A percentile compares a stretch with the other conserved stretches of the same genome.
These are phyloP conservation scores for Murraya koenigii DNA, from an alignment of 345 rosid genomes.

Conservation along the genomic window DNA sequence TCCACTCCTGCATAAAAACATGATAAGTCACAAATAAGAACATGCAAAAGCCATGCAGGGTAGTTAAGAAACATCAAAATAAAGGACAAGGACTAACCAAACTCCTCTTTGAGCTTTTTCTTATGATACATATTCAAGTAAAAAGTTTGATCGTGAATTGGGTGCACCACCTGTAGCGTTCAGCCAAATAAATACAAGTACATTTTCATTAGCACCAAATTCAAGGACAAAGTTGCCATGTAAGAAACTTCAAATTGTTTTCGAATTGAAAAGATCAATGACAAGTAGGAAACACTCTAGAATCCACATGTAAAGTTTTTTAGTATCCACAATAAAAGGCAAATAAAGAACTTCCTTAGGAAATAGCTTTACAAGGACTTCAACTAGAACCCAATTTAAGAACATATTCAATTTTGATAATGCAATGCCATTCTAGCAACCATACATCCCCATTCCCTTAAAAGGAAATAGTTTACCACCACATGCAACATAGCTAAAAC, in stretches of 20 bases:
- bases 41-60: not conserved
- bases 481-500: not conserved
- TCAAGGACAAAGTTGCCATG: not conserved
- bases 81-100: conserved; percentile 26
- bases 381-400: not conserved
- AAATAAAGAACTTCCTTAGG: not conserved
- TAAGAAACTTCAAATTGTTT: not conserved
- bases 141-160: conserved; percentile 51
- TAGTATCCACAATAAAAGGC: not conserved
- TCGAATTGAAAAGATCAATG: not conserved
- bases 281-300: not conserved
- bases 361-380: not conserved
- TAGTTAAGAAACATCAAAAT: not conserved
- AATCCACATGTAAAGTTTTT: not conserved
- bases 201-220: too few relatives aligned
- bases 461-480: not conserved
- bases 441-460: not conserved
- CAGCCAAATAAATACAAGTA: not conserved
- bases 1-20: conserved; percentile 34
- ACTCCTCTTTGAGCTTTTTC: conserved; percentile 49
- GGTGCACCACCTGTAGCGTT: conserved; percentile 36
- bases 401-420: not conserved
- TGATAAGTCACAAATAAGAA: not conserved
- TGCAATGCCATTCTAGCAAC: not conserved
- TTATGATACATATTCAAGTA: conserved; percentile 43